Conservation (phyloP, 192 early-diverging fungal species). For the Coemansia guatemalensis region DNA sequence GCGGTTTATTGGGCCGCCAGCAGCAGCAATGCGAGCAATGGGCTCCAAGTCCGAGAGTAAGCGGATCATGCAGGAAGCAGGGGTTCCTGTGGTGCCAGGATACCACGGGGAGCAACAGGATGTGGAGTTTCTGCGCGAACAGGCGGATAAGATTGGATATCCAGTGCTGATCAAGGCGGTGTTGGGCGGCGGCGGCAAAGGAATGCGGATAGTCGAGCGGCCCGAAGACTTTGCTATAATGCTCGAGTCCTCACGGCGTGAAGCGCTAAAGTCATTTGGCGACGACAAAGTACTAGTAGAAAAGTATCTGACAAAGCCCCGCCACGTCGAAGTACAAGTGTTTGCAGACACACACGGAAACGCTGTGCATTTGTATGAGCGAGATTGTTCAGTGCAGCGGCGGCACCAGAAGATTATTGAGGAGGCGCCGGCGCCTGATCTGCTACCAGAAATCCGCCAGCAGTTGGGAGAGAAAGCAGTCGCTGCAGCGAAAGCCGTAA, state of each 20-base stretch:
- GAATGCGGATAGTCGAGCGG: slow-evolving; percentile 88
- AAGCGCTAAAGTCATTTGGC: slow-evolving; percentile 89
- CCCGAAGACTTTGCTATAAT: slow-evolving; percentile 79
- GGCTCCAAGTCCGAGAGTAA: slow-evolving; percentile 94
- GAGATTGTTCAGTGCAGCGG: slow-evolving; percentile 94
- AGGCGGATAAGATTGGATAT: slow-evolving; percentile 85
- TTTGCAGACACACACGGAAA: slow-evolving; percentile 89
- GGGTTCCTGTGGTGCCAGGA: slow-evolving; percentile 90
- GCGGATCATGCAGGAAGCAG: slow-evolving; percentile 84
- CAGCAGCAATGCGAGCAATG: slow-evolving; percentile 86
- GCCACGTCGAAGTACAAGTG: slow-evolving; percentile 96
- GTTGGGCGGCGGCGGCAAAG: slow-evolving; percentile 96
- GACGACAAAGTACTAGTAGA: slow-evolving; percentile 89
- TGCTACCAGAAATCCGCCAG: slow-evolving; percentile 68
- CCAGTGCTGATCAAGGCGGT: slow-evolving; percentile 98
- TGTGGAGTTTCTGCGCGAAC: slow-evolving; percentile 64
- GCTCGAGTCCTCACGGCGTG: slow-evolving; percentile 80
- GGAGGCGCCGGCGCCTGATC: slow-evolving; percentile 90
- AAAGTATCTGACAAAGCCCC: slow-evolving; percentile 83
- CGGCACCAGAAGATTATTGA: slow-evolving; percentile 97
- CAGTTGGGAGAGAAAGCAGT: slow-evolving; percentile 86
- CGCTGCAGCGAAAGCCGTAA: slow-evolving; percentile 88
- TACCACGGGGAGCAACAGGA: slow-evolving; percentile 91
- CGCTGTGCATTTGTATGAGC: slow-evolving; percentile 90
- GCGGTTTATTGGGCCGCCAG: slow-evolving; percentile 89